Evolutionary conservation across 345 rosid genomes (phyloP).

Genomic region (Rhizophora apiculata): DNA sequence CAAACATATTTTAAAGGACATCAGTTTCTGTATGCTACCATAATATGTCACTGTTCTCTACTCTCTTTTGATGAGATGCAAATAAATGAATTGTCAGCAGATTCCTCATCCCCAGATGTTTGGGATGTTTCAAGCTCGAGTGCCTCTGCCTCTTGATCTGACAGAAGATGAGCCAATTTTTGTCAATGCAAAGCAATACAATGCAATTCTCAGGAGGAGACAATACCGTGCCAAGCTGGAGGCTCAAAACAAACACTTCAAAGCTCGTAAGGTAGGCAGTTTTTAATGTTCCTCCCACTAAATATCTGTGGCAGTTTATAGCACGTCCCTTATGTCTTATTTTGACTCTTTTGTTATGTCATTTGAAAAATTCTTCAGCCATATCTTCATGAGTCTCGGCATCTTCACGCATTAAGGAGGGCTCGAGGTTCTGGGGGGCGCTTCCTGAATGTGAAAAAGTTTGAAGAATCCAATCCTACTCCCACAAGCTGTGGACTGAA

Average conservation of each 20-base stretch:
- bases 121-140: constrained; percentile 50
- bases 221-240: constrained; percentile 74
- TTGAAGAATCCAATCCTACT: constrained; percentile 35
- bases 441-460: constrained; percentile 58
- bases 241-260: constrained; percentile 67
- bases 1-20: constrained; percentile 12
- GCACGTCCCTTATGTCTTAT: too few species aligned
- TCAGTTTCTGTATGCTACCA: background rate
- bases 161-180: constrained; percentile 55
- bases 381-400: constrained; percentile 88
- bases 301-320: background rate
- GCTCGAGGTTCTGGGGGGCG: constrained; percentile 84
- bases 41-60: constrained; percentile 20
- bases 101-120: constrained; percentile 50
- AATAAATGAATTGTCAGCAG: constrained; percentile 35
- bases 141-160: constrained; percentile 56
- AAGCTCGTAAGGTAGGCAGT: constrained; percentile 56
- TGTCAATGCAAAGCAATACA: constrained; percentile 84
- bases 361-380: constrained; percentile 43
- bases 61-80: constrained; percentile 21
- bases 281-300: constrained; percentile 7
- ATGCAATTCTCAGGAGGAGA: constrained; percentile 76
- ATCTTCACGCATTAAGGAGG: constrained; percentile 73
- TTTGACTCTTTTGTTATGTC: background rate
- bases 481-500: constrained; percentile 25